Conservation (phyloP, 257 asterid species). For the Plectranthus barbatus region DNA sequence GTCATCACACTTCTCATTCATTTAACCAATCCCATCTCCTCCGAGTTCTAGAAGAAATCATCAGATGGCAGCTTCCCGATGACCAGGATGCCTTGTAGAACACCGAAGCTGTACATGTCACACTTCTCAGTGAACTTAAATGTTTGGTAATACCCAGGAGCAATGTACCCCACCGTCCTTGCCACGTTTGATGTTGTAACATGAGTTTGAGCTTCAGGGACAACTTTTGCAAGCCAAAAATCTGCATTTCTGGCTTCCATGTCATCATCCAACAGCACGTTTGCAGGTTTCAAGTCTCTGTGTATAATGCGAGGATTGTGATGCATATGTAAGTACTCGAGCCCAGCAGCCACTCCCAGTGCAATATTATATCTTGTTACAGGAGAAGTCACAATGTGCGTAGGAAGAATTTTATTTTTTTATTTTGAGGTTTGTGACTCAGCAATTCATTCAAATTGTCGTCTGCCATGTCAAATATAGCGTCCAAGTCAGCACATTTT, state of each 20-base stretch:
- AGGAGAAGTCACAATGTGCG: too few species aligned
- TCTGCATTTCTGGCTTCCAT: constrained; percentile 91
- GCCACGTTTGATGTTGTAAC: constrained; percentile 74
- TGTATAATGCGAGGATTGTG: constrained; percentile 60
- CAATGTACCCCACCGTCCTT: constrained; percentile 85
- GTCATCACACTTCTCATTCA: constrained; percentile 89
- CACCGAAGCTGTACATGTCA: too few species aligned
- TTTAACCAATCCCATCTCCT: constrained; percentile 66
- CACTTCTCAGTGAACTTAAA: too few species aligned
- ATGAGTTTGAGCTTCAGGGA: constrained; percentile 68
- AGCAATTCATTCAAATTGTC: too few species aligned
- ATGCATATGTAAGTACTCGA: constrained; percentile 76
- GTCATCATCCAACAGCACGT: constrained; percentile 78
- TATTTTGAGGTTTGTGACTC: too few species aligned
- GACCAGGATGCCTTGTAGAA: constrained; percentile 51
- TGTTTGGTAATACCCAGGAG: constrained; percentile 91
- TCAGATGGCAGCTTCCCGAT: constrained; percentile 80
- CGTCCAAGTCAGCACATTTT: too few species aligned
- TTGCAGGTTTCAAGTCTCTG: too few species aligned
- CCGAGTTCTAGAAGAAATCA: constrained; percentile 58
- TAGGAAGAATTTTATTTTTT: too few species aligned
- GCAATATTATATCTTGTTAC: too few species aligned
- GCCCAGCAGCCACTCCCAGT: too few species aligned
- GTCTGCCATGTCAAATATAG: too few species aligned
- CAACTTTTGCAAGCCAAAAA: constrained; percentile 82